Evolutionary conservation across 345 rosid species (phyloP).

Genomic region (Syzygium aqueum): DNA sequence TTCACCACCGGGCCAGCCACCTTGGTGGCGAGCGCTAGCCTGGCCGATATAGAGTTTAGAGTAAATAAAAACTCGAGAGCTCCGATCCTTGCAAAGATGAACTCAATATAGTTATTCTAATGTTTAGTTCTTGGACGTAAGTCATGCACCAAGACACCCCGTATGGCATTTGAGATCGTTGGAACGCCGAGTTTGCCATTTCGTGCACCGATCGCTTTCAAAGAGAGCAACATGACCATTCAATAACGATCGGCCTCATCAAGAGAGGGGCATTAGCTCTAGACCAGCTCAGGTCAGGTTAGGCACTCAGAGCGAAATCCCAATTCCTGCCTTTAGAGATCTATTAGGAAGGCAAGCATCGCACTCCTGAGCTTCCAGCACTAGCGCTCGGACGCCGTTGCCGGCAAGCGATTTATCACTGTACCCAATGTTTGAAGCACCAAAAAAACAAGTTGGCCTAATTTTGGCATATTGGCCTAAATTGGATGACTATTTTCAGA

Average conservation of each 20-base stretch:
- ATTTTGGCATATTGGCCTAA: too few species aligned
- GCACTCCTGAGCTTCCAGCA: background rate
- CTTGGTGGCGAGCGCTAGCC: background rate
- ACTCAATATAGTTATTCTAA: background rate
- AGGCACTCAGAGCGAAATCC: background rate
- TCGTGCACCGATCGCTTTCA: background rate
- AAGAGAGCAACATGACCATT: too few species aligned
- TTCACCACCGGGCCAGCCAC: background rate
- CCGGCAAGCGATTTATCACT: too few species aligned
- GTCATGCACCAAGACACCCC: background rate
- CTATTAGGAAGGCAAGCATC: background rate
- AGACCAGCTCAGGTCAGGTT: background rate
- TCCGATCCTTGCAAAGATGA: background rate
- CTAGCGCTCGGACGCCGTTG: too few species aligned
- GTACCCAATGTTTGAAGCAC: too few species aligned
- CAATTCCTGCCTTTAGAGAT: background rate
- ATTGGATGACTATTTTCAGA: too few species aligned
- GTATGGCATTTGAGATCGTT: background rate
- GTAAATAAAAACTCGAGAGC: background rate
- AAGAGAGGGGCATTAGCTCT: too few species aligned
- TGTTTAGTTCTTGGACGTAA: too few species aligned
- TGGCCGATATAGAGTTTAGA: background rate
- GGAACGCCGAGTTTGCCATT: background rate
- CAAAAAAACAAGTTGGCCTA: too few species aligned
- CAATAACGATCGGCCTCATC: too few species aligned